Evolutionary conservation across 345 rosid genomes (phyloP).

Genomic region (Streptanthus diversifolius): DNA sequence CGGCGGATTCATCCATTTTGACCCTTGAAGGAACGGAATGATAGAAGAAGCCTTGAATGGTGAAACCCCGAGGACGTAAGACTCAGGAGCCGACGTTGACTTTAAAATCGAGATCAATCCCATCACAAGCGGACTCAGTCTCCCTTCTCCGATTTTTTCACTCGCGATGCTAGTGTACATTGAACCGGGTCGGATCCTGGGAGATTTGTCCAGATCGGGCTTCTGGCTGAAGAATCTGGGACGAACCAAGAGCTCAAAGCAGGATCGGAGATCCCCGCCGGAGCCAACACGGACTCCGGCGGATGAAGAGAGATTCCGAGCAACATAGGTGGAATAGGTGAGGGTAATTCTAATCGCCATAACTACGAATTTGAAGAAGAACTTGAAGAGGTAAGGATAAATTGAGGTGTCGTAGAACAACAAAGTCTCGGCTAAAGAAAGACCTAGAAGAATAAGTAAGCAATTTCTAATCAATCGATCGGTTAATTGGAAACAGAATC

Average conservation of each 20-base stretch:
- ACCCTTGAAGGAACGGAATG: conserved; percentile 55
- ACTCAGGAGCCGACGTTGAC: conserved; percentile 46
- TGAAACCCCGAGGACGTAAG: conserved; percentile 51
- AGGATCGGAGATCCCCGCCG: conserved; percentile 43
- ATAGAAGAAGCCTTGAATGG: conserved; percentile 57
- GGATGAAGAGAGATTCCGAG: conserved; percentile 49
- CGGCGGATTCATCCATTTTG: conserved; percentile 46
- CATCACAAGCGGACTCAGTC: conserved; percentile 42
- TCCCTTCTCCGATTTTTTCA: conserved; percentile 44
- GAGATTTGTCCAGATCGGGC: conserved; percentile 32
- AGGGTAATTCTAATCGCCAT: conserved; percentile 79
- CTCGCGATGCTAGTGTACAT: conserved; percentile 42
- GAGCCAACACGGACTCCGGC: conserved; percentile 51
- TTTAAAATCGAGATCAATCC: conserved; percentile 59
- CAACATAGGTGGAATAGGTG: conserved; percentile 60
- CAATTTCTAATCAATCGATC: conserved; percentile 27
- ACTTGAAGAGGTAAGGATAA: conserved; percentile 42
- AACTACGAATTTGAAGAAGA: conserved; percentile 39
- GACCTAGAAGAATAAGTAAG: conserved; percentile 7
- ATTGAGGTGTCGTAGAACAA: conserved; percentile 42
- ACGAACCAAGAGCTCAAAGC: conserved; percentile 49
- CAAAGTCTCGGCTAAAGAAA: conserved; percentile 6
- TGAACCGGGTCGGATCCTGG: conserved; percentile 26
- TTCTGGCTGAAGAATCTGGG: conserved; percentile 50
- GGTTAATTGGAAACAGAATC: conserved; percentile 12